Conservation (phyloP, 345 rosid species). For the Eucalyptus lansdowneana region DNA sequence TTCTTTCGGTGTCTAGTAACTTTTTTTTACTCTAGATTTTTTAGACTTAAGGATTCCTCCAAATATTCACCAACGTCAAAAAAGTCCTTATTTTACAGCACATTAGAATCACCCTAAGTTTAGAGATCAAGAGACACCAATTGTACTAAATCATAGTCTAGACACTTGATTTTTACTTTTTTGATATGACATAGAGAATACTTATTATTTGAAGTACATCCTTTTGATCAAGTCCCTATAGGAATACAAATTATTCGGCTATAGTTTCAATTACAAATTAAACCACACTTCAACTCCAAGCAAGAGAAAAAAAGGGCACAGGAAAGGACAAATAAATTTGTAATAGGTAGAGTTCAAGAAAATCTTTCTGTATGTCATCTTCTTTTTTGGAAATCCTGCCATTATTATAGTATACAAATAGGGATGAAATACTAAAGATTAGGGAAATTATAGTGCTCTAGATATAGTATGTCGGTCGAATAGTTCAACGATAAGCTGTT, state of each 20-base stretch:
- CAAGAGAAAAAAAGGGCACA: neutral
- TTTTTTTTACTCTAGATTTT: neutral
- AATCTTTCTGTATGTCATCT: neutral
- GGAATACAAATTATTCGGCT: neutral
- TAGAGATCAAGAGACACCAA: neutral
- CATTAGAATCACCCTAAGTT: neutral
- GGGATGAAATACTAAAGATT: neutral
- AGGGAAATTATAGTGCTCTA: neutral
- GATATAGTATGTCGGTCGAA: neutral
- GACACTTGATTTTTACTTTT: neutral
- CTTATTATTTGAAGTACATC: neutral
- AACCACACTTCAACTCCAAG: neutral
- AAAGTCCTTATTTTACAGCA: neutral
- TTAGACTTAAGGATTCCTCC: accelerated
- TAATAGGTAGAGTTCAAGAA: neutral
- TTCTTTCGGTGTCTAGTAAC: neutral
- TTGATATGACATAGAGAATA: accelerated
- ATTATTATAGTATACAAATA: neutral
- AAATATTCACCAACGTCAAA: neutral
- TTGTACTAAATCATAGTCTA: neutral
- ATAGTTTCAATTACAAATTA: neutral
- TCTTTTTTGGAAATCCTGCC: neutral
- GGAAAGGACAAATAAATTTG: neutral
- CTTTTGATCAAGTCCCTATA: neutral
- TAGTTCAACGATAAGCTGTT: neutral